These are phyloP conservation scores for Wallacemonas sp. DNA, from an alignment of 208 protist genomes.

Conservation along the genomic window DNA sequence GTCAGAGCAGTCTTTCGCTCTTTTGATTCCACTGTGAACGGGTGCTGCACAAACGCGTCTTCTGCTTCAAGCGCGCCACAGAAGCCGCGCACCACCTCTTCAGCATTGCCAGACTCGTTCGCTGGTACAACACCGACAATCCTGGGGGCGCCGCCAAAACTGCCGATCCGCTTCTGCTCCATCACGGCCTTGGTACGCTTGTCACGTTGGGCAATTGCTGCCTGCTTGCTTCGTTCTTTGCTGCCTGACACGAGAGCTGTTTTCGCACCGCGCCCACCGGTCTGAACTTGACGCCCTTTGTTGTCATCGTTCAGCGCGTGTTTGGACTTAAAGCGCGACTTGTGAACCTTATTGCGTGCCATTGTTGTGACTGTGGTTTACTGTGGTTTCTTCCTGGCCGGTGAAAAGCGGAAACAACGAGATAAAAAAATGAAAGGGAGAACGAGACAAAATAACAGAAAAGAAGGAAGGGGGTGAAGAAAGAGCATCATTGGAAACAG, in stretches of 20 bases:
- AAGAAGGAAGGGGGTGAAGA: too few relatives aligned
- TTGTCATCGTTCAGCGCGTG: slow-evolving; percentile 49
- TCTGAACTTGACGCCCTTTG: slow-evolving; percentile 60
- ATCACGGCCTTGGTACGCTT: slow-evolving; percentile 49
- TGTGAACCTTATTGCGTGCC: slow-evolving; percentile 77
- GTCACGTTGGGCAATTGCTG: slow-evolving; percentile 36
- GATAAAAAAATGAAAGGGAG: slow-evolving; percentile 8
- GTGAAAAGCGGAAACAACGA: not conserved
- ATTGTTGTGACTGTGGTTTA: slow-evolving; percentile 29
- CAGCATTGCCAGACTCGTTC: slow-evolving; percentile 86
- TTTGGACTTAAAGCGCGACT: slow-evolving; percentile 61
- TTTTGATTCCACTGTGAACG: slow-evolving; percentile 64
- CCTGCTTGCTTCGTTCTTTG: slow-evolving; percentile 57
- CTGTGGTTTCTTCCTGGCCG: too few relatives aligned
- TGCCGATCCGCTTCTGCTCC: slow-evolving; percentile 56
- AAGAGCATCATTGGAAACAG: too few relatives aligned
- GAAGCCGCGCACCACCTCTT: slow-evolving; percentile 57
- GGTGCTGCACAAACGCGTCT: slow-evolving; percentile 28
- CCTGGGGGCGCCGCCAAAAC: slow-evolving; percentile 44
- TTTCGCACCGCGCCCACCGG: slow-evolving; percentile 35
- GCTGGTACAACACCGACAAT: slow-evolving; percentile 80
- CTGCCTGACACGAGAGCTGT: slow-evolving; percentile 33
- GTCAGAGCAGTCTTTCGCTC: slow-evolving; percentile 72
- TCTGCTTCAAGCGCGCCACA: slow-evolving; percentile 47
- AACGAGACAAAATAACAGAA: too few relatives aligned